These are phyloP conservation scores for Phialocephala sp. DNA, from an alignment of 2,329 filamentous ascomycete species.

Conservation along the genomic window DNA sequence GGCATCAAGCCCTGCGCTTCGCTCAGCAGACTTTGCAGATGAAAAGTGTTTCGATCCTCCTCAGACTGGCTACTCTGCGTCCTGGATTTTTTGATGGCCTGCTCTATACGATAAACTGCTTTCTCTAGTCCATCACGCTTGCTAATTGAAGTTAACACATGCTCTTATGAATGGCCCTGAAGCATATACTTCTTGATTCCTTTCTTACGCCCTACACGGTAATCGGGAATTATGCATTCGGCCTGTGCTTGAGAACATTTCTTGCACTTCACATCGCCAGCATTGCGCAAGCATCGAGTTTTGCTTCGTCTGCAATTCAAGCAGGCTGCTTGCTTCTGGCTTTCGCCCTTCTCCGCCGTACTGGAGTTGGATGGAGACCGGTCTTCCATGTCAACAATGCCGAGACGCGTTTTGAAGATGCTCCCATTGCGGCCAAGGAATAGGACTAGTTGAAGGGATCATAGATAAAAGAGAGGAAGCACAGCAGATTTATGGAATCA, in stretches of 20 bases:
- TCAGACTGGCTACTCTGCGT: slow-evolving; percentile 47
- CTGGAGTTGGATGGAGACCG: slow-evolving; percentile 35
- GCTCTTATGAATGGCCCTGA: neutral
- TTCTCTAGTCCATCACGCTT: slow-evolving; percentile 78
- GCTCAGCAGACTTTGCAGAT: slow-evolving; percentile 56
- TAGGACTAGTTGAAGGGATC: neutral
- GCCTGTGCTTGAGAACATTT: slow-evolving; percentile 62
- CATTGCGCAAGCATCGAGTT: slow-evolving; percentile 67
- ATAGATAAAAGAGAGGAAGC: neutral
- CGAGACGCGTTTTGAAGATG: neutral
- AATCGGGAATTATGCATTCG: slow-evolving; percentile 73
- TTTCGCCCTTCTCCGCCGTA: slow-evolving; percentile 28
- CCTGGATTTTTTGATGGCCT: slow-evolving; percentile 64
- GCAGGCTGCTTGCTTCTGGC: slow-evolving; percentile 57
- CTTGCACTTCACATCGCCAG: slow-evolving; percentile 60
- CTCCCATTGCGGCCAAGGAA: slow-evolving; percentile 15
- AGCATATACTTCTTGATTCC: slow-evolving; percentile 73
- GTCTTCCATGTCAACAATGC: slow-evolving; percentile 28
- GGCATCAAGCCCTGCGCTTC: slow-evolving; percentile 51
- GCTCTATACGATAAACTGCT: slow-evolving; percentile 75
- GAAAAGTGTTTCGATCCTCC: slow-evolving; percentile 48
- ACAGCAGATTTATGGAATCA: neutral
- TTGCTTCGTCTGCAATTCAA: slow-evolving; percentile 70
- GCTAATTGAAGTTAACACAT: slow-evolving; percentile 48
- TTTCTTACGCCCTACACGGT: slow-evolving; percentile 75